Evolutionary conservation across 2,329 filamentous ascomycete genomes (phyloP).

Genomic region (Macroventuria anomochaeta): DNA sequence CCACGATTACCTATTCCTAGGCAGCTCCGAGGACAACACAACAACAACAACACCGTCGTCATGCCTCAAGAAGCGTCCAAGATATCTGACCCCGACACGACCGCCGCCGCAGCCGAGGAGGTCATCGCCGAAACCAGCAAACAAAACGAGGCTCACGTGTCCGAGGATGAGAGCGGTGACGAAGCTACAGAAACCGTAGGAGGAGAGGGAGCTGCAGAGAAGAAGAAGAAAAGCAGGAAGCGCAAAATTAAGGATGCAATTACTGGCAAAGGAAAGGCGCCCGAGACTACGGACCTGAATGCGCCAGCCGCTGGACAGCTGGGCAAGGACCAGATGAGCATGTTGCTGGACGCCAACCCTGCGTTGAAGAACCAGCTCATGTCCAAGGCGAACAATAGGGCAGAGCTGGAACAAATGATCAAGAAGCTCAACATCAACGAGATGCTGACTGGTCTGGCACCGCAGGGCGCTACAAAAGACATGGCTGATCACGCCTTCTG

Average conservation of each 20-base stretch:
- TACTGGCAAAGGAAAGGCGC: constrained; percentile 43
- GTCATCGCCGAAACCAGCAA: constrained; percentile 45
- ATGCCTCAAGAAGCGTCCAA: constrained; percentile 65
- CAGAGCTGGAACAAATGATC: constrained; percentile 55
- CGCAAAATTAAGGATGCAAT: constrained; percentile 62
- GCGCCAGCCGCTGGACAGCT: constrained; percentile 41
- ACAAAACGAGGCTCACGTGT: constrained; percentile 35
- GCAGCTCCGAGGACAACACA: constrained; percentile 12
- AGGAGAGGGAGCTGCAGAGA: constrained; percentile 53
- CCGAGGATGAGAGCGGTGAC: constrained; percentile 42
- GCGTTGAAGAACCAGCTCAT: constrained; percentile 48
- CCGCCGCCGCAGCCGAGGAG: constrained; percentile 57
- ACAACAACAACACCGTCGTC: constrained; percentile 15
- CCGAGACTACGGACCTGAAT: constrained; percentile 33
- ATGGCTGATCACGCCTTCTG: constrained; percentile 99
- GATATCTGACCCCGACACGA: constrained; percentile 60
- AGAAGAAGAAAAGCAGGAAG: constrained; percentile 72
- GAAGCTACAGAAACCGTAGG: constrained; percentile 46
- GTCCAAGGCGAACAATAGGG: constrained; percentile 37
- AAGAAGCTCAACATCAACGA: constrained; percentile 71
- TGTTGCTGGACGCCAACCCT: constrained; percentile 48
- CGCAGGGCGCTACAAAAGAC: constrained; percentile 86
- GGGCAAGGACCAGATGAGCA: constrained; percentile 47
- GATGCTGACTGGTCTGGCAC: constrained; percentile 75
- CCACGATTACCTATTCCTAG: constrained; percentile 18